phyloP scores from a whole-genome alignment of 768 basidiomycete genomes.

The Leucocoprinus leucothites region DNA sequence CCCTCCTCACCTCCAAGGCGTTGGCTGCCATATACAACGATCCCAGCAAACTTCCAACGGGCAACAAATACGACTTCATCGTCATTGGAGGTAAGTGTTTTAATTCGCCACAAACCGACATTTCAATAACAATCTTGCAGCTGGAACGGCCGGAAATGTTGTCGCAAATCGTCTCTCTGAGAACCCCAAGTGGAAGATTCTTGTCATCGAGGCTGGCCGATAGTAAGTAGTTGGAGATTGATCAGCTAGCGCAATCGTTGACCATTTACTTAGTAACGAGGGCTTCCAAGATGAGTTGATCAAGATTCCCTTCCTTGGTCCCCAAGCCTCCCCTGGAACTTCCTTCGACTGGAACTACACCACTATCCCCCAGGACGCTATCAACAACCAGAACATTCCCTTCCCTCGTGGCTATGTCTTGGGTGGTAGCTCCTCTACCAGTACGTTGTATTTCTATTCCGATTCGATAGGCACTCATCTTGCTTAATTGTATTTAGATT shows the following conservation, averaged over 20 bases:
- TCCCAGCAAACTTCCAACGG: constrained; percentile 5
- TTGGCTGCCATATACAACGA: constrained; percentile 12
- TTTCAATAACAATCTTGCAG: neutral
- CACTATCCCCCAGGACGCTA: constrained; percentile 20
- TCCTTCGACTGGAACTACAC: constrained; percentile 29
- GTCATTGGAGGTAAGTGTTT: constrained; percentile 8
- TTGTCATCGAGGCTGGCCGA: constrained; percentile 25
- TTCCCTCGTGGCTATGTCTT: constrained; percentile 24
- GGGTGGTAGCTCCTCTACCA: constrained; percentile 27
- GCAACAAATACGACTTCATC: constrained; percentile 8
- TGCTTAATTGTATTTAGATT: neutral
- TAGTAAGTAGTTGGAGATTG: constrained; percentile 13
- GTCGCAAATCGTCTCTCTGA: constrained; percentile 23
- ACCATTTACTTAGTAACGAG: neutral
- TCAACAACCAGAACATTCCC: constrained; percentile 17
- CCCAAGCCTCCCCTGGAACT: constrained; percentile 8
- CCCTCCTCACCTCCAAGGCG: constrained; percentile 5
- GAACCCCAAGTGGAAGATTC: constrained; percentile 17
- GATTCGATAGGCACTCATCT: neutral
- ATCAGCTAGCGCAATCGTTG: too few relatives aligned
- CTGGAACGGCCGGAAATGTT: constrained; percentile 24
- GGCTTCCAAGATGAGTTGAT: constrained; percentile 5
- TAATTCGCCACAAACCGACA: neutral
- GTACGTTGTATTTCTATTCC: constrained; percentile 5
- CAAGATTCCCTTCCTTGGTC: constrained; percentile 1